Evolutionary conservation across 495 filamentous ascomycete species (phyloP), one percentile per base, ranked within the genome.

Genomic region (Cercophora samala): DNA sequence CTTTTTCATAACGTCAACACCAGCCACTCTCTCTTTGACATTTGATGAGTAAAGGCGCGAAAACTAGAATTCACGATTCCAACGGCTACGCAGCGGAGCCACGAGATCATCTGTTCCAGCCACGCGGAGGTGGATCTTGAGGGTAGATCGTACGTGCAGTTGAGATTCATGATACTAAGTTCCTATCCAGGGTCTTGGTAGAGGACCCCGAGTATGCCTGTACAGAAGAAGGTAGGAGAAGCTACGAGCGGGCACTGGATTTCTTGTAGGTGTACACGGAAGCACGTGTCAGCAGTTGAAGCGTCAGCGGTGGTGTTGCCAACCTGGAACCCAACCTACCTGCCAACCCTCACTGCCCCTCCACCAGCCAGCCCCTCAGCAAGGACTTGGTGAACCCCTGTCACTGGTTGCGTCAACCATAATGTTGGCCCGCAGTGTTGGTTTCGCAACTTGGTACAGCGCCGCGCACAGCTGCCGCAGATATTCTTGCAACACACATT

Each of bases 241-340:
- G 19, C n/a, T 25, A 13, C 2, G 19, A 17, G 61, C 15, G 37
- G 37, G 37, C 37, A 13, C n/a, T 60, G 58, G 58, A 23, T 25
- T 60, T 60, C 26, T 23, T 60, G 58, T 58, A 4, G 5, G 23
- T 15, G 58, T 18, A 25, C 1, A 18, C 17, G 17, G 23, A 18
- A 60, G 68, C 68, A 69, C 61, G 68, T 69, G 68, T 69, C 68
- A 64, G 29, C 60, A 3, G 67, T 42, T 65, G 22, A 62, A 62
- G 58, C 60, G 64, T 53, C 63, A 46, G 53, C 26, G 51, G 51
- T 18, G 52, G n/a, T 51, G 52, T 4, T 58, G 54, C 54, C 54
- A 24, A 58, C 19, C 23, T 60, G 22, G 18, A 32, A 32, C 18
- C 29, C 60, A 23, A 60, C 24, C 13, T 62, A 60, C 24, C 13